These are phyloP conservation scores for Cydonia oblonga DNA, from an alignment of 331 rosid species.

Conservation along the genomic window DNA sequence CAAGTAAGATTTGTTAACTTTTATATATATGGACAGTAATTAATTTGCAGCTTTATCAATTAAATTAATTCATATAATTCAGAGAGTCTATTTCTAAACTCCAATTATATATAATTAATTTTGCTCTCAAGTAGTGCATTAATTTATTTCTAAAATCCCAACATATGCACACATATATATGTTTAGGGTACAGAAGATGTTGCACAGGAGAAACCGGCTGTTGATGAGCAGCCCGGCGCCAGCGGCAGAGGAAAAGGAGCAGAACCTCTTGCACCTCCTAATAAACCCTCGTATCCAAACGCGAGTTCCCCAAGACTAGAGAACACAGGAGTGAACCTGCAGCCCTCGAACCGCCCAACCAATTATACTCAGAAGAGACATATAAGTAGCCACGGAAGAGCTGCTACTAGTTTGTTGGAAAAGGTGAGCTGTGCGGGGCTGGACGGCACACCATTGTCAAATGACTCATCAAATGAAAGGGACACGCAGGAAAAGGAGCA, in stretches of 20 bases:
- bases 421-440: conserved; percentile 48
- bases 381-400: not conserved
- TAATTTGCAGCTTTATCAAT: no score
- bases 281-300: conserved; percentile 20
- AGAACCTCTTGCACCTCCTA: conserved; percentile 13
- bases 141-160: not conserved
- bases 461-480: not conserved
- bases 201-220: not conserved
- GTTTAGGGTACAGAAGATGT: conserved; percentile 26
- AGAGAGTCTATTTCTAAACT: no score
- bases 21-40: no score
- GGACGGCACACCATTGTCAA: conserved; percentile 53
- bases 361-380: conserved; percentile 39
- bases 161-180: not conserved
- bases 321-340: conserved; percentile 31
- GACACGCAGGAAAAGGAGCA: conserved; percentile 3
- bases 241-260: not conserved
- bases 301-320: conserved; percentile 35
- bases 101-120: not conserved
- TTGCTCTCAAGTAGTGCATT: no score
- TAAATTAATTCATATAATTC: no score
- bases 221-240: not conserved
- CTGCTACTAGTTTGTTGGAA: not conserved
- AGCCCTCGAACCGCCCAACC: conserved; percentile 28
- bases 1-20: conserved; percentile 17